Conservation (phyloP, 331 rosid species). For the Pyrus hybrid region DNA sequence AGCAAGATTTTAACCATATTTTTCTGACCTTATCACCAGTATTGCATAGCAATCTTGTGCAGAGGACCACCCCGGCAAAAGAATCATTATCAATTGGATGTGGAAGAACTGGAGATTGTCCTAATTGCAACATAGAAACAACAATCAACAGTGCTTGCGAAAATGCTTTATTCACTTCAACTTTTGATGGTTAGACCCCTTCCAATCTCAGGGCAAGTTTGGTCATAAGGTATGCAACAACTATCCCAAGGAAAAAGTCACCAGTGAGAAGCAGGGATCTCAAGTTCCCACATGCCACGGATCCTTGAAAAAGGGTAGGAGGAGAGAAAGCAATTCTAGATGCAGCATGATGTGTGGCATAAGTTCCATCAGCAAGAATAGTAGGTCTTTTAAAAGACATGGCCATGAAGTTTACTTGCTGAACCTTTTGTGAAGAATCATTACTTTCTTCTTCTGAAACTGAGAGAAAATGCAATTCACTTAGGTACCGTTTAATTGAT, state of each 20-base stretch:
- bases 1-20: too few species aligned
- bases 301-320: constrained; percentile 13
- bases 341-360: constrained; percentile 18
- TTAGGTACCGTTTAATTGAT: constrained; percentile 20
- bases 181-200: constrained; percentile 10
- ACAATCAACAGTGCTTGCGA: too few species aligned
- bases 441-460: constrained; percentile 7
- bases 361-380: constrained; percentile 15
- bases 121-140: too few species aligned
- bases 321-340: constrained; percentile 8
- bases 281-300: constrained; percentile 16
- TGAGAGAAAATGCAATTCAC: constrained; percentile 15
- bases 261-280: constrained; percentile 17
- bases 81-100: too few species aligned
- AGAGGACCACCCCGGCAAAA: too few species aligned
- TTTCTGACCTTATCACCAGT: too few species aligned
- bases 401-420: neutral
- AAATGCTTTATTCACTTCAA: too few species aligned
- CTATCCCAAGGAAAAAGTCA: constrained; percentile 16
- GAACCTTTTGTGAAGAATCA: constrained; percentile 12
- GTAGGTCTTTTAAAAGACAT: constrained; percentile 11
- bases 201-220: constrained; percentile 19
- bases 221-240: constrained; percentile 10
- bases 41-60: too few species aligned
- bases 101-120: too few species aligned